phyloP scores from a whole-genome alignment of 148 eudicot species.

The Cornus florida region DNA sequence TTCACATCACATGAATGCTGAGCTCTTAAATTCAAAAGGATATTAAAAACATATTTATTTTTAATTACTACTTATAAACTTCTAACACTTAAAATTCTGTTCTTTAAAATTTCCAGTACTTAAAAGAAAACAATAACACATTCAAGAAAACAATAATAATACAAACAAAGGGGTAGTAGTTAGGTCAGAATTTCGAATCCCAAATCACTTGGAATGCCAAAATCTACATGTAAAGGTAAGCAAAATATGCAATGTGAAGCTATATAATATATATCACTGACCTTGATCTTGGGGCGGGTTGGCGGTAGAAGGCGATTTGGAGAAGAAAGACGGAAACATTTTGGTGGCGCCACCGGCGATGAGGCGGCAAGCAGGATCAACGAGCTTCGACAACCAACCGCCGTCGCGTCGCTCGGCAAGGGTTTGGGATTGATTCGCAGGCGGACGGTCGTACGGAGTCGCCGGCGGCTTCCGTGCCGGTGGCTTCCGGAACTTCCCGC shows the following conservation, averaged over 20 bases:
- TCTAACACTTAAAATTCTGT: no score
- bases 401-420: slow-evolving; percentile 8
- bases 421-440: slow-evolving; percentile 14
- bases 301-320: slow-evolving; percentile 24
- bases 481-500: slow-evolving; percentile 56
- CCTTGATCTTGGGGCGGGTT: slow-evolving; percentile 19
- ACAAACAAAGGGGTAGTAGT: neutral
- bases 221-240: no score
- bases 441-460: slow-evolving; percentile 67
- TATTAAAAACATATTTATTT: no score
- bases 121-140: no score
- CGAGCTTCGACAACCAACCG: slow-evolving; percentile 68
- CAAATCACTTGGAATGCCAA: neutral
- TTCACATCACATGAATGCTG: no score
- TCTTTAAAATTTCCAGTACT: no score
- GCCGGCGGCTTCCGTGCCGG: slow-evolving; percentile 42
- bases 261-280: slow-evolving; percentile 6
- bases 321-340: slow-evolving; percentile 53
- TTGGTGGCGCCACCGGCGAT: slow-evolving; percentile 63
- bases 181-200: slow-evolving; percentile 8
- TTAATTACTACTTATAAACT: no score
- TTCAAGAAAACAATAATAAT: no score
- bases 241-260: no score
- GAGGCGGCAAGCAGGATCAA: slow-evolving; percentile 62
- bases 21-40: no score